Conservation (phyloP, 2,329 filamentous ascomycete genomes). For the Botrytis deweyae region DNA sequence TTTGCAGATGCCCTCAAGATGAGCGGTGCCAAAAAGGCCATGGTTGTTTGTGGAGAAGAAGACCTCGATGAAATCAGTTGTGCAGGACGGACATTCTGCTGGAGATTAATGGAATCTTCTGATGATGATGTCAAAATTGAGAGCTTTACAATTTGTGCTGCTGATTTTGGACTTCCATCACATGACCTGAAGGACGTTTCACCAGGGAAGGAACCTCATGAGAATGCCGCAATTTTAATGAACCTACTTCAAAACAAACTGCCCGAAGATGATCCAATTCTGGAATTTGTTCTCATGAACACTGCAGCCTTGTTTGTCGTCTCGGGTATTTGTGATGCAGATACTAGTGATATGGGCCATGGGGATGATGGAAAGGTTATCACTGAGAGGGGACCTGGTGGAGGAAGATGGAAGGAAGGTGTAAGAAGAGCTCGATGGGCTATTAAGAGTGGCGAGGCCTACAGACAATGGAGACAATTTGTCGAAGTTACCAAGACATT, state of each 20-base stretch:
- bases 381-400: slow-evolving; percentile 78
- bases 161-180: slow-evolving; percentile 79
- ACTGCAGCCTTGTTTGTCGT: slow-evolving; percentile 84
- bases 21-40: slow-evolving; percentile 74
- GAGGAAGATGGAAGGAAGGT: slow-evolving; percentile 92
- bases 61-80: slow-evolving; percentile 95
- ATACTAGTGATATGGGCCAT: slow-evolving; percentile 74
- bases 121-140: slow-evolving; percentile 57
- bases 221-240: slow-evolving; percentile 84
- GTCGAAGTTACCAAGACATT: slow-evolving; percentile 63
- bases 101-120: slow-evolving; percentile 61
- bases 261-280: slow-evolving; percentile 73
- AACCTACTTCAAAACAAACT: slow-evolving; percentile 73
- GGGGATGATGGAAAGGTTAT: slow-evolving; percentile 81
- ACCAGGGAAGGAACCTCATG: slow-evolving; percentile 77
- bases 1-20: slow-evolving; percentile 83
- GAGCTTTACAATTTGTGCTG: slow-evolving; percentile 73
- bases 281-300: slow-evolving; percentile 94
- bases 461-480: slow-evolving; percentile 78
- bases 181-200: slow-evolving; percentile 78
- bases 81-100: slow-evolving; percentile 84
- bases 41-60: slow-evolving; percentile 91
- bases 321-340: slow-evolving; percentile 81
- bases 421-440: slow-evolving; percentile 85
- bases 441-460: slow-evolving; percentile 81